phyloP scores from a whole-genome alignment of 805 yeast genomes.

The Myxozyma lipomycoides region DNA sequence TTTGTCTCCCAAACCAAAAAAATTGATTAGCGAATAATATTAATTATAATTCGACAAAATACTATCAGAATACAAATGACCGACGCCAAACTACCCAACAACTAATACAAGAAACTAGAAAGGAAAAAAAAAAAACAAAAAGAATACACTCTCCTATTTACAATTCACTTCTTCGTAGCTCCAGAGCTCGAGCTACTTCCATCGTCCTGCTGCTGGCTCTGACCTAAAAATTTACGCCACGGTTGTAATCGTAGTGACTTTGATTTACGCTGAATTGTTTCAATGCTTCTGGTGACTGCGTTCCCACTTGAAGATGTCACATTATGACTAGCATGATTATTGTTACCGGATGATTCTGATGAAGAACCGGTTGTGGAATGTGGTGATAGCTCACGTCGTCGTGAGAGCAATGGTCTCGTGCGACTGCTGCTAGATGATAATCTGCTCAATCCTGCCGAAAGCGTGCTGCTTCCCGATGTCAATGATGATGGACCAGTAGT shows the following conservation, averaged over 20 bases:
- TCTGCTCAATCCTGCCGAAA: no score
- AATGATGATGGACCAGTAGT: background rate
- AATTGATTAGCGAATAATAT: no score
- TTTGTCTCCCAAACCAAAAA: no score
- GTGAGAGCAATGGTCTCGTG: background rate
- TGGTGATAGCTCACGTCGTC: background rate
- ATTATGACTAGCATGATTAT: background rate
- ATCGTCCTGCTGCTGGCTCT: background rate
- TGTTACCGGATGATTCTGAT: background rate
- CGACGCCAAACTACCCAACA: no score
- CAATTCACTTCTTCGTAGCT: no score
- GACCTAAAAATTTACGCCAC: conserved; percentile 13
- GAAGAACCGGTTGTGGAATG: background rate
- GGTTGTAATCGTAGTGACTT: conserved; percentile 11
- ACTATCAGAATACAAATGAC: no score
- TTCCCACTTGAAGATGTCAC: background rate
- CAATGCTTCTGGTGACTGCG: conserved; percentile 12
- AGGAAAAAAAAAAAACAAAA: no score
- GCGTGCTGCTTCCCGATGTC: no score
- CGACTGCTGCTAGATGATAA: background rate
- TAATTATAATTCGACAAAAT: no score
- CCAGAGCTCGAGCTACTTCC: no score
- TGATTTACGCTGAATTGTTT: conserved; percentile 14
- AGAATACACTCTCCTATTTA: no score
- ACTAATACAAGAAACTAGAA: no score